Base-by-base conservation (phyloP, 305 asterid species). In the Rubia peregrina region DNA sequence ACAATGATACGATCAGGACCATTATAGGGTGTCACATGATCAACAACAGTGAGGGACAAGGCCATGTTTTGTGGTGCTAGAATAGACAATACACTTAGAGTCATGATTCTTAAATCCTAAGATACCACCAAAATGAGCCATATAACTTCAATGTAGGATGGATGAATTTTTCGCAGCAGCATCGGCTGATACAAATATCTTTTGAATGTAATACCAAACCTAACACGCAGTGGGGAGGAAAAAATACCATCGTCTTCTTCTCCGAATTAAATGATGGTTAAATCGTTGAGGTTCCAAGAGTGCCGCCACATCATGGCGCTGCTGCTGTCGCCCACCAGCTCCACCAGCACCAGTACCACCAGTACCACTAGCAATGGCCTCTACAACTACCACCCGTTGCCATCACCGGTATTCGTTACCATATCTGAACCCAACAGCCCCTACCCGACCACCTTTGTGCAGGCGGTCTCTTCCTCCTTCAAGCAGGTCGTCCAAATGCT, bases 401-500 rank as follows among this genome's bases (percentile, higher is more conserved):
- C 85, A 9, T 38, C 74, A 1, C 77, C 80, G 9, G 68, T 85
- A n/a, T 91, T 87, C 83, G 78, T 79, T 76, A 67, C 88, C 81
- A 88, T 95, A 90, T 88, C 98, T 82, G 79, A 71, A 43, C 64
- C 84, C 36, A 90, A 80, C 70, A 79, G 44, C 76, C 95, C 97
- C 5, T 86, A 84, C 74, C 95, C 98, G 16, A 93, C 98, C 42
- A 93, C 98, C 69, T 93, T 90, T 67, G 96, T 93, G 67, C 98
- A 92, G 62, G 97, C 98, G 0, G 94, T 89, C 76, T 81, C 96
- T 69, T 75, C 96, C 73, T 82, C 87, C 77, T 92, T 92, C 95
- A 92, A 92, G 66, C 95, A 92, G 74, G 97, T 92, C 0, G 98
- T 92, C 21, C 98, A 90, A 75, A 85, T 87, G 90, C 97, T 93